Evolutionary conservation across 306 rosid species (phyloP), one percentile per base, ranked within the genome.

Genomic region (Alnus rubra): DNA sequence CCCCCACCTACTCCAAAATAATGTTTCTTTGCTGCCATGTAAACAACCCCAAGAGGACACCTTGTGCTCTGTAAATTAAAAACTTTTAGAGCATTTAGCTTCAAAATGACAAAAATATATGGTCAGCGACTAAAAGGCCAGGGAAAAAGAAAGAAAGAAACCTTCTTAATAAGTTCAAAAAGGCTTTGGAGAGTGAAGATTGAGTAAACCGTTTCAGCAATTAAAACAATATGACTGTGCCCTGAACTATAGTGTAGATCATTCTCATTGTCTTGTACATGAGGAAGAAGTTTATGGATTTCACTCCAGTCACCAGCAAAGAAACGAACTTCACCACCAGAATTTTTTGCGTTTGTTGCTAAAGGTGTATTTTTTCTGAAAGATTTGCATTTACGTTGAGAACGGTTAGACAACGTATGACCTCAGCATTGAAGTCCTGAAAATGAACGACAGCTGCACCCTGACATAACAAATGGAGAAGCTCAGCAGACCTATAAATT

Each of bases 1-100:
- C 97, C 98, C 56, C 98, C 98, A 9, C 98, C 98, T 10, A 94
- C 98, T 76, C 98, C 97, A 85, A 94, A 94, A 88, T 92, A 94
- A 88, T 95, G 87, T 86, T 95, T 95, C 88, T 95, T 95, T 49
- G 91, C 98, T 2, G 98, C 95, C 91, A 95, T 75, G 83, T 95
- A 95, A 37, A 87, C 91, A 50, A 83, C 81, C 55, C 94, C 98
- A 80, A 83, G 76, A 48, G 88, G 90, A 81, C 72, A 75, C 55
- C 71, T 80, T 83, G 89, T 75, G 80, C 92, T 87, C 98, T 93
- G 89, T 64, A 70, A 31, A 74, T 77, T 2, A 59, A 50, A 79
- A 47, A 79, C 8, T 64, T 60, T 54, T 54, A 71, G 60, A 69
- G 65, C 65, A 1, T 49, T 58, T 28, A 55, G 9, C 33, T 49